Percentiles rank a stretch among this genome's conserved stretches.
These are phyloP conservation scores for Escallonia rubra DNA, from an alignment of 129 eudicot genomes.

Conservation along the genomic window DNA sequence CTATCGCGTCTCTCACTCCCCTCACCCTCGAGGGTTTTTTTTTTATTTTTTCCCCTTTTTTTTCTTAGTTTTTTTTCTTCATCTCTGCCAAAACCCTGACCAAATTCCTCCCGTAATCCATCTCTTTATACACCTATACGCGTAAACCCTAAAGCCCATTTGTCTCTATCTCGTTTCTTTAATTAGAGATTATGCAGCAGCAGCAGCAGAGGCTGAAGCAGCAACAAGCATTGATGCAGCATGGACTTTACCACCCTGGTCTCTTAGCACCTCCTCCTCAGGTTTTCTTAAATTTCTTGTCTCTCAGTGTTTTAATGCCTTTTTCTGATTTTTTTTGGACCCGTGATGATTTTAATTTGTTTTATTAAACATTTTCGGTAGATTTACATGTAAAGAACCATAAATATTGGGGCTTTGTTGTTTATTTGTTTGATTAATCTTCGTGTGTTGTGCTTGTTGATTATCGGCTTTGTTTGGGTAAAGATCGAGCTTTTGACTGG, in stretches of 20 bases:
- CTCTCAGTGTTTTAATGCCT: background rate
- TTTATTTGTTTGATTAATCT: background rate
- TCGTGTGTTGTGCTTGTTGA: background rate
- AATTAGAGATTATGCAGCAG: constrained; percentile 30
- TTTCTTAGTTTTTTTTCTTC: background rate
- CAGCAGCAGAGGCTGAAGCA: constrained; percentile 45
- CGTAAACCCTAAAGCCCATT: background rate
- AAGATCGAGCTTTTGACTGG: background rate
- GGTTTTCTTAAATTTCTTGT: constrained; percentile 14
- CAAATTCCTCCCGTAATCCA: background rate
- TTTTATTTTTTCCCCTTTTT: background rate
- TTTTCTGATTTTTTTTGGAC: background rate
- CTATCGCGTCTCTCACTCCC: background rate
- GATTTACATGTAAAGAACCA: too few species aligned
- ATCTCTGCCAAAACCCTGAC: constrained; percentile 23
- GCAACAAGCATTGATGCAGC: constrained; percentile 66
- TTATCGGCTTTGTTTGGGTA: background rate
- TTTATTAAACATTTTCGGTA: background rate
- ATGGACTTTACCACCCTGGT: constrained; percentile 39
- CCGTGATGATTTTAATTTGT: background rate
- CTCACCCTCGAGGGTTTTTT: constrained; percentile 20
- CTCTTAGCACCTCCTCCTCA: constrained; percentile 46
- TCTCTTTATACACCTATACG: background rate
- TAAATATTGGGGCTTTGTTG: too few species aligned
- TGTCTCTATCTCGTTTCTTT: background rate